phyloP scores from a whole-genome alignment of 2,329 filamentous ascomycete species.

The Monosporascus sp. region DNA sequence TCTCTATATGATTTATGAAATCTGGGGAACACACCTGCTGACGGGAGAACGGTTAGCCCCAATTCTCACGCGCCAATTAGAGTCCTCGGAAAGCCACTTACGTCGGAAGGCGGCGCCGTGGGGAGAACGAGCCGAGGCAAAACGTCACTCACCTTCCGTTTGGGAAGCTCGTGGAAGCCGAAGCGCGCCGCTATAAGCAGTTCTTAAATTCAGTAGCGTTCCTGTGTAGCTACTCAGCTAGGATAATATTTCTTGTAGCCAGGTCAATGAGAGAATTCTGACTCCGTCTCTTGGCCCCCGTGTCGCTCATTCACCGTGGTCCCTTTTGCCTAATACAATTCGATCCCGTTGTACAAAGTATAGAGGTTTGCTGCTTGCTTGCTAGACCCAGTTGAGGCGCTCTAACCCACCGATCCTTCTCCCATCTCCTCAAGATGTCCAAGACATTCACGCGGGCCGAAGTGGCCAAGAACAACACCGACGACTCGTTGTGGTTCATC shows the following conservation, averaged over 20 bases:
- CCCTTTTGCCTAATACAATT: neutral
- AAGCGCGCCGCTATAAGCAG: neutral
- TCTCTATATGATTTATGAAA: neutral
- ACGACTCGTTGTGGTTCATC: constrained; percentile 75
- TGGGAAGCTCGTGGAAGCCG: neutral
- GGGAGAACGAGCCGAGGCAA: neutral
- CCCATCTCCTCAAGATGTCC: constrained; percentile 17
- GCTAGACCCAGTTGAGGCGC: too few species aligned
- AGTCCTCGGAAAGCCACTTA: neutral
- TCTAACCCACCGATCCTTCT: neutral
- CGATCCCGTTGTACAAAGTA: neutral
- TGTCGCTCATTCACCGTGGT: neutral
- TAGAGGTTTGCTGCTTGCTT: too few species aligned
- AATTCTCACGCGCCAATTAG: neutral
- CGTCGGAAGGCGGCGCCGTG: neutral
- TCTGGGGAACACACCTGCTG: neutral
- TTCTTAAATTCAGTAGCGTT: neutral
- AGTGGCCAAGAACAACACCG: constrained; percentile 70
- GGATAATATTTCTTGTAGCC: too few species aligned
- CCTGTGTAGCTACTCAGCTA: neutral
- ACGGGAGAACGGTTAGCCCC: neutral
- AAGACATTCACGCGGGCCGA: constrained; percentile 55
- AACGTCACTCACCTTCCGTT: neutral
- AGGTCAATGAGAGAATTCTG: neutral
- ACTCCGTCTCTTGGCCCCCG: neutral